phyloP scores from a whole-genome alignment of 257 asterid genomes.

The Solanum bulbocastanum region DNA sequence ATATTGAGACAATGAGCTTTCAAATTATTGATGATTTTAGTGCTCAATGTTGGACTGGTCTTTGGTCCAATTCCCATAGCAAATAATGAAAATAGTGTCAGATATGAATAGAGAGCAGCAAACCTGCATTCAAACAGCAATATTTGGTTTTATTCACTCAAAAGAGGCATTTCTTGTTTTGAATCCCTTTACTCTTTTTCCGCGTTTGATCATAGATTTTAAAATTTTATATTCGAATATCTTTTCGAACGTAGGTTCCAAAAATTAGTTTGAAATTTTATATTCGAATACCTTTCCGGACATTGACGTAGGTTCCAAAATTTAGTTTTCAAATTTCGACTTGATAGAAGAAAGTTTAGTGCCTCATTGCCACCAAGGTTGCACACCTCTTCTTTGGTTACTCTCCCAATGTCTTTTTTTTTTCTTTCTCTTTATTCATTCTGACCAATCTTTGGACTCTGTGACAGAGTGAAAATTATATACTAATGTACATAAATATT shows the following conservation, averaged over 20 bases:
- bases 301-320: fast-evolving
- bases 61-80: slow-evolving; percentile 65
- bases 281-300: fast-evolving
- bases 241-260: fast-evolving
- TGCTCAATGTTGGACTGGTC: slow-evolving; percentile 55
- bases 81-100: slow-evolving; percentile 37
- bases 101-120: slow-evolving; percentile 9
- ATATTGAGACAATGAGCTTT: not conserved
- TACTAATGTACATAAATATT: not conserved
- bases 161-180: not conserved
- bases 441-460: slow-evolving; percentile 36
- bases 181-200: not conserved
- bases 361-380: slow-evolving; percentile 12
- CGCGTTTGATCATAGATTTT: not conserved
- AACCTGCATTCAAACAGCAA: not conserved
- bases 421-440: not conserved
- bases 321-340: fast-evolving
- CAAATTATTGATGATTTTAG: slow-evolving; percentile 7
- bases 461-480: slow-evolving; percentile 7
- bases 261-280: not conserved
- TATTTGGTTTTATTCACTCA: not conserved
- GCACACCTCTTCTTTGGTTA: slow-evolving; percentile 4
- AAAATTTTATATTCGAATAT: fast-evolving
- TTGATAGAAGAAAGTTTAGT: not conserved
- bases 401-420: slow-evolving; percentile 34